Base-by-base conservation (phyloP, 495 filamentous ascomycete genomes). In the Extremus antarcticus region DNA sequence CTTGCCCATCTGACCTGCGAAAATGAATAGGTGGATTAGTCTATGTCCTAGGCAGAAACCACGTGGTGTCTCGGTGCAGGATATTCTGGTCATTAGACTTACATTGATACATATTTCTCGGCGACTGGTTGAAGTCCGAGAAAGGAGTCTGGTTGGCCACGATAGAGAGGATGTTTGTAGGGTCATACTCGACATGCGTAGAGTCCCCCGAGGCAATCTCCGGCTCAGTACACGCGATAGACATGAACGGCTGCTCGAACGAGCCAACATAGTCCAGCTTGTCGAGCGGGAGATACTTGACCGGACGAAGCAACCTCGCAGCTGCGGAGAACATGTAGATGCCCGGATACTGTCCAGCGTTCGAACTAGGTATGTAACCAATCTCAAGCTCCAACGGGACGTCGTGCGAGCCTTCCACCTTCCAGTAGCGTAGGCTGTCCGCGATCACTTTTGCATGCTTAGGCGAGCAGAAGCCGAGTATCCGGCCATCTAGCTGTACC, bases 111-210 rank as follows among this genome's bases (percentile, higher is more conserved):
- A 98, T 97, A 71, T 98, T 98, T 76, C 92, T 79, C 13, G 92
- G 92, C 25, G 91, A 96, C 69, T 98, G 92, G 72, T 98, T 98
- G 76, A 95, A 94, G 68, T 98, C 88, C 57, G 92, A 95, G 72
- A 97, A 98, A 13, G 92, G 92, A 1, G 92, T 98, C 86, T 94
- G 91, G 73, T 97, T 98, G 59, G 92, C 92, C 46, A 98, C 76
- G 59, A 98, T 98, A 19, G 91, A 96, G 50, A 98, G 82, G 55
- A 98, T 96, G 66, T 96, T 94, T 51, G 91, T 97, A 13, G 92
- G 92, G 55, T 90, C 85, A 65, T 84, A 90, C 70, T 98, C 92
- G 24, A 97, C 89, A 64, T 98, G 92, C 11, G 88, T 94, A 8
- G 88, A 88, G 55, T 90, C 78, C 32, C 88, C 88, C 7, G 87